Evolutionary conservation across 176 grass and related monocot species (phyloP).

Genomic region (Bolboschoenus planiculmis): DNA sequence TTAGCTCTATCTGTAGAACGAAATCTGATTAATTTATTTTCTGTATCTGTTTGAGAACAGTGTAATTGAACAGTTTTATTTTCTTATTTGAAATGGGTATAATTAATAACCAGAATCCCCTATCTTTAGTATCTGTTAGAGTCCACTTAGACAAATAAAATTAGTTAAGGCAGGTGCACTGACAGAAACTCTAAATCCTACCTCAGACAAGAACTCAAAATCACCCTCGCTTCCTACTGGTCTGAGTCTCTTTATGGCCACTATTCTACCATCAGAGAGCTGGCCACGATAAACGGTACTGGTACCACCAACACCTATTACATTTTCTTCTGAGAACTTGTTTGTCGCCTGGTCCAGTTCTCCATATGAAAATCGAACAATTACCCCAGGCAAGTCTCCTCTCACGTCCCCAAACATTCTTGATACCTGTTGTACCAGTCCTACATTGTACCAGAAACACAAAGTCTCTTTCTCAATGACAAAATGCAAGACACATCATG

Average conservation of each 20-base stretch:
- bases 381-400: constrained; percentile 40
- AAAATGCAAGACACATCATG: background rate
- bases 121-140: background rate
- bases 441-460: constrained; percentile 34
- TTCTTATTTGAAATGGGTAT: background rate
- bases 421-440: constrained; percentile 37
- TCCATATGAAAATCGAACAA: constrained; percentile 53
- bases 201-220: constrained; percentile 79
- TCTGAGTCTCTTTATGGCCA: constrained; percentile 88
- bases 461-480: background rate
- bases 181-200: constrained; percentile 8
- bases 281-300: constrained; percentile 86
- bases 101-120: background rate
- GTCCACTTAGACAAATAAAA: background rate
- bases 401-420: constrained; percentile 25
- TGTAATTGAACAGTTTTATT: background rate
- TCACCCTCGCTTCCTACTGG: constrained; percentile 62
- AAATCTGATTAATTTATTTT: background rate
- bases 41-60: background rate
- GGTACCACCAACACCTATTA: constrained; percentile 66
- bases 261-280: constrained; percentile 48
- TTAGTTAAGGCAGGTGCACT: background rate
- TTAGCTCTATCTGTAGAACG: constrained; percentile 62
- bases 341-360: constrained; percentile 73
- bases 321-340: constrained; percentile 55